These are phyloP conservation scores for Diplosphaera chodatii DNA, from an alignment of 139 green algal species.

Conservation along the genomic window DNA sequence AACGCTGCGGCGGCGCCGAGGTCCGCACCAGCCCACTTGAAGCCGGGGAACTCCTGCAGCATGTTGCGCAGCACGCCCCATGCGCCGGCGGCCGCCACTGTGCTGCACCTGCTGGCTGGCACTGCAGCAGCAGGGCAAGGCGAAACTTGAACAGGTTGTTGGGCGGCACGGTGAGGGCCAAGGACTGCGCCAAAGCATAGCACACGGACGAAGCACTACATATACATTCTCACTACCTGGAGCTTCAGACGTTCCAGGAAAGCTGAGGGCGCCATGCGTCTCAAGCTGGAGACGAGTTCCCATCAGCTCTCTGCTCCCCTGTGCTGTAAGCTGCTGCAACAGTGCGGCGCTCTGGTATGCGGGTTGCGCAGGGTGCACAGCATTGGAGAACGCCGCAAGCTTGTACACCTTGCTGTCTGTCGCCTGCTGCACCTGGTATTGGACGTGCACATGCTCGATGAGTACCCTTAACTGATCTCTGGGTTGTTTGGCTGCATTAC, in stretches of 20 bases:
- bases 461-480: no score
- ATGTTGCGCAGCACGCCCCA: slow-evolving; percentile 4
- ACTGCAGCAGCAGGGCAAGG: no score
- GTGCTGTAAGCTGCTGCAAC: slow-evolving; percentile 3
- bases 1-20: not conserved
- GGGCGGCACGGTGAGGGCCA: no score
- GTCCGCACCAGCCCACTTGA: slow-evolving; percentile 1
- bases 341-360: not conserved
- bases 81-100: not conserved
- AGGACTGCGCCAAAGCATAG: no score
- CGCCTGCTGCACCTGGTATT: no score
- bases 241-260: not conserved
- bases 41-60: slow-evolving; percentile 12
- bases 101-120: not conserved
- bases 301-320: not conserved
- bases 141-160: no score
- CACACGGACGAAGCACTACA: no score
- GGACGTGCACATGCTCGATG: no score
- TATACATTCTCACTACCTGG: not conserved
- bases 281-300: not conserved
- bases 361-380: not conserved
- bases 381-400: no score
- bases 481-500: no score
- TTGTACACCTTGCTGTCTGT: no score
- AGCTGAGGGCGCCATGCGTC: slow-evolving; percentile 1